These are phyloP conservation scores for Podila verticillata DNA, from an alignment of 192 early-diverging fungal species.

Conservation along the genomic window DNA sequence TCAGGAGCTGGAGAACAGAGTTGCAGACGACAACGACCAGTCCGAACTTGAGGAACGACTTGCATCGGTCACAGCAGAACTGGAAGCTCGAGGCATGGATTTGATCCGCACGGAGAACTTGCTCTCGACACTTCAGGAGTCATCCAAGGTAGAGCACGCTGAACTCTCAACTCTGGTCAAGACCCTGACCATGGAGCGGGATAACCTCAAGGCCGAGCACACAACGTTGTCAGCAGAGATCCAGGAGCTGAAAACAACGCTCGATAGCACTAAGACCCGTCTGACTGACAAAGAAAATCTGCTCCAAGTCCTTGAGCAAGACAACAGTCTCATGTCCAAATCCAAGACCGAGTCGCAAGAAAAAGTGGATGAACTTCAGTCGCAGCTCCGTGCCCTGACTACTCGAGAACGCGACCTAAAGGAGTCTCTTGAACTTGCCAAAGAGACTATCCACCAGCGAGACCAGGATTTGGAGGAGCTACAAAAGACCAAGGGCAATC, in stretches of 20 bases:
- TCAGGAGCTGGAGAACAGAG: not conserved
- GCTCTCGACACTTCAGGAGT: not conserved
- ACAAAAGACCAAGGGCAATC: not conserved
- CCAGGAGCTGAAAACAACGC: conserved; percentile 11
- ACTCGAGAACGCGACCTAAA: conserved; percentile 16
- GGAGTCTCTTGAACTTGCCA: conserved; percentile 27
- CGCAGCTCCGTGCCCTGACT: not conserved
- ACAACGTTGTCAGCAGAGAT: conserved; percentile 7
- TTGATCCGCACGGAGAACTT: conserved; percentile 17
- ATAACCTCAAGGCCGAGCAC: not conserved
- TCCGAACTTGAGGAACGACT: conserved; percentile 9
- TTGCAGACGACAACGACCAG: conserved; percentile 8
- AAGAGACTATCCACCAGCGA: conserved; percentile 33
- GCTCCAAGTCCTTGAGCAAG: conserved; percentile 16
- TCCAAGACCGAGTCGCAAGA: conserved; percentile 27
- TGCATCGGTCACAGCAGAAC: conserved; percentile 5
- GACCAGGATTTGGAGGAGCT: conserved; percentile 28
- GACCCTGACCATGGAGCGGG: conserved; percentile 15
- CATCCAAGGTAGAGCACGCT: conserved; percentile 10
- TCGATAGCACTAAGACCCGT: not conserved
- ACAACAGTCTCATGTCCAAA: conserved; percentile 5
- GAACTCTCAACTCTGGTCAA: conserved; percentile 17
- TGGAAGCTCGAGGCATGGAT: conserved; percentile 18
- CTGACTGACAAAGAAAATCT: not conserved
- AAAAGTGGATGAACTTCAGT: conserved; percentile 12